These are phyloP conservation scores for Castanea sativa DNA, from an alignment of 306 rosid species.

Conservation along the genomic window DNA sequence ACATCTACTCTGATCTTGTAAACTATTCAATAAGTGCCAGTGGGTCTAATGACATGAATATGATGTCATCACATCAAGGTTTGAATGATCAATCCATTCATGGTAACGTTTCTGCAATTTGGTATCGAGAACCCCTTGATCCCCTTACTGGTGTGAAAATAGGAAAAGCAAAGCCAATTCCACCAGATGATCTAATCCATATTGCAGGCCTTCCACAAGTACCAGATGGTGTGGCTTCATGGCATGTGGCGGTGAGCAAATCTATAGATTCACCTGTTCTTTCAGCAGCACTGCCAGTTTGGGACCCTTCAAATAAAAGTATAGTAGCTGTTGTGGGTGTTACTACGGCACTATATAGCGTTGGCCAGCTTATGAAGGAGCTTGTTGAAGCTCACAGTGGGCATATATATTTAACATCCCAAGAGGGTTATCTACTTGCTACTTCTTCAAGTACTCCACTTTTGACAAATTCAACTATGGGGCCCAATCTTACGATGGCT, in stretches of 20 bases:
- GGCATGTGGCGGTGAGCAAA: slow-evolving; percentile 98
- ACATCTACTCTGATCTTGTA: slow-evolving; percentile 81
- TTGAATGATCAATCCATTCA: slow-evolving; percentile 67
- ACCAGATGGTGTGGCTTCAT: slow-evolving; percentile 92
- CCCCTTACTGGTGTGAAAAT: slow-evolving; percentile 82
- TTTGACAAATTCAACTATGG: slow-evolving; percentile 55
- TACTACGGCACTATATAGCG: slow-evolving; percentile 88
- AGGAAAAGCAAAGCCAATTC: slow-evolving; percentile 82
- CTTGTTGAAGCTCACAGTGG: slow-evolving; percentile 90
- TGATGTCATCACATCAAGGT: slow-evolving; percentile 43
- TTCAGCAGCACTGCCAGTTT: slow-evolving; percentile 95
- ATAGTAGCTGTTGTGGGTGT: slow-evolving; percentile 97
- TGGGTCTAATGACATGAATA: slow-evolving; percentile 25
- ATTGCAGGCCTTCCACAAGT: slow-evolving; percentile 88
- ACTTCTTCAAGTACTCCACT: slow-evolving; percentile 86
- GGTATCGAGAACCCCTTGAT: slow-evolving; percentile 94
- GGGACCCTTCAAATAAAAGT: slow-evolving; percentile 75
- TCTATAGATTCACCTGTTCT: slow-evolving; percentile 89
- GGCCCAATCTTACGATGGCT: slow-evolving; percentile 81
- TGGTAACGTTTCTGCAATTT: slow-evolving; percentile 75
- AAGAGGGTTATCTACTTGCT: slow-evolving; percentile 85
- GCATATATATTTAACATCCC: slow-evolving; percentile 88
- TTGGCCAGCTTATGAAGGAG: slow-evolving; percentile 94
- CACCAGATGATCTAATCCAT: slow-evolving; percentile 83
- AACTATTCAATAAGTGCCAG: slow-evolving; percentile 77